A percentile compares a stretch with the other conserved stretches of the same genome.
Conservation (phyloP, 495 filamentous ascomycete genomes). For the Neurospora sp. region DNA sequence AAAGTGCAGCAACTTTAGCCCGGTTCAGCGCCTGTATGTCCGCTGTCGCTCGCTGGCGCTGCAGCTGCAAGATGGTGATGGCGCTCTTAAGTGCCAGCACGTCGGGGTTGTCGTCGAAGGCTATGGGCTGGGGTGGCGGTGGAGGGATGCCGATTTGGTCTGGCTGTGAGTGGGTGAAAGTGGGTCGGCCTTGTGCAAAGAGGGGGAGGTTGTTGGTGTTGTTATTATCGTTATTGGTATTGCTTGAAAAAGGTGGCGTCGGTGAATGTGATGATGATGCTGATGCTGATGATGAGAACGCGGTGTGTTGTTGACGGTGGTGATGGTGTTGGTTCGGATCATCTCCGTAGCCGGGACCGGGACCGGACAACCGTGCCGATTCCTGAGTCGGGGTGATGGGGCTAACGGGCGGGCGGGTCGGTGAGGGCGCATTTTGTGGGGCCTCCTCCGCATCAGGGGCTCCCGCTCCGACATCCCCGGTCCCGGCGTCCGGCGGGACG, state of each 20-base stretch:
- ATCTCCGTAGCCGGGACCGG: background rate
- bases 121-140: constrained; percentile 56
- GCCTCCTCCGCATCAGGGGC: background rate
- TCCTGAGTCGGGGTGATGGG: constrained; percentile 35
- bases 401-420: constrained; percentile 30
- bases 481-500: background rate
- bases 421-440: constrained; percentile 15
- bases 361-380: constrained; percentile 9
- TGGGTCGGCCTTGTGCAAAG: constrained; percentile 24
- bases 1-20: constrained; percentile 53
- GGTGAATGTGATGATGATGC: background rate
- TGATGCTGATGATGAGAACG: background rate
- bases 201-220: constrained; percentile 5
- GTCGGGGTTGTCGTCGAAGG: constrained; percentile 71
- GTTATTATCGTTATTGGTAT: background rate
- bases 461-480: background rate
- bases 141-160: constrained; percentile 27
- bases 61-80: constrained; percentile 72
- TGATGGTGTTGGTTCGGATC: background rate
- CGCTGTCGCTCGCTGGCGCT: constrained; percentile 61
- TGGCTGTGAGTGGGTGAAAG: constrained; percentile 34
- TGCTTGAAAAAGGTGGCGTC: background rate
- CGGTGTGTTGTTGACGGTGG: constrained; percentile 1
- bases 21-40: constrained; percentile 57
- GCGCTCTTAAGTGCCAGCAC: constrained; percentile 72